phyloP scores from a whole-genome alignment of 2,329 filamentous ascomycete genomes.

The Monosporascus ibericus region DNA sequence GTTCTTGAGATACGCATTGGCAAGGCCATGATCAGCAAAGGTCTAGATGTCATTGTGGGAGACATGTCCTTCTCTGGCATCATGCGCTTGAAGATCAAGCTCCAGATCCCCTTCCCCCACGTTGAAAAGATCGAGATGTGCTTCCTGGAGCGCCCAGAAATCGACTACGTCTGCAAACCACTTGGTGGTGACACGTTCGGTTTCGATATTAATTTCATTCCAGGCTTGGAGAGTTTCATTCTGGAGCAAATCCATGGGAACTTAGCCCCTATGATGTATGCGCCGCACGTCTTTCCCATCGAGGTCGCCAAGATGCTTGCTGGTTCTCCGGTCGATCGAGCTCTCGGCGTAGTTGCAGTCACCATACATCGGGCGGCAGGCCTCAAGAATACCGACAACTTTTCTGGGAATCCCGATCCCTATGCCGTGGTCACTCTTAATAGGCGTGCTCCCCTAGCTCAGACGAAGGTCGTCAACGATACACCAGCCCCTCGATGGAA shows the following conservation, averaged over 20 bases:
- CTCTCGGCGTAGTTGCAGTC: slow-evolving; percentile 86
- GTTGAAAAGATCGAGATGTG: slow-evolving; percentile 92
- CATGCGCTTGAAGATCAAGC: slow-evolving; percentile 96
- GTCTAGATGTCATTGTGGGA: slow-evolving; percentile 93
- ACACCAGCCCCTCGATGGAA: slow-evolving; percentile 89
- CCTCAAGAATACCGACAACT: slow-evolving; percentile 92
- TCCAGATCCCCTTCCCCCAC: slow-evolving; percentile 92
- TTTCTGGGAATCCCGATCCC: slow-evolving; percentile 85
- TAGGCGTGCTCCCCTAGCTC: slow-evolving; percentile 70
- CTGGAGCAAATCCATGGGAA: slow-evolving; percentile 94
- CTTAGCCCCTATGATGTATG: slow-evolving; percentile 95
- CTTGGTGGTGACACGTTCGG: slow-evolving; percentile 91
- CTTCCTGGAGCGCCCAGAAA: slow-evolving; percentile 80
- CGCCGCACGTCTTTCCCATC: slow-evolving; percentile 94
- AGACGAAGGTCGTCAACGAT: slow-evolving; percentile 83
- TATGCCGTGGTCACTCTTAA: slow-evolving; percentile 84
- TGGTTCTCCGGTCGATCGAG: slow-evolving; percentile 88
- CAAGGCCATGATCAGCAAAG: slow-evolving; percentile 95
- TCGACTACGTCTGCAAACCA: slow-evolving; percentile 98
- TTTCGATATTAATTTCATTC: slow-evolving; percentile 99
- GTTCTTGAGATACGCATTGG: slow-evolving; percentile 91
- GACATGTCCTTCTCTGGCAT: slow-evolving; percentile 94
- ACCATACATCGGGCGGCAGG: slow-evolving; percentile 87
- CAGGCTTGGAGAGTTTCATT: slow-evolving; percentile 88
- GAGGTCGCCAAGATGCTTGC: slow-evolving; percentile 98